Evolutionary conservation across 176 grass and related monocot species (phyloP).

Genomic region (Musa beccarii): DNA sequence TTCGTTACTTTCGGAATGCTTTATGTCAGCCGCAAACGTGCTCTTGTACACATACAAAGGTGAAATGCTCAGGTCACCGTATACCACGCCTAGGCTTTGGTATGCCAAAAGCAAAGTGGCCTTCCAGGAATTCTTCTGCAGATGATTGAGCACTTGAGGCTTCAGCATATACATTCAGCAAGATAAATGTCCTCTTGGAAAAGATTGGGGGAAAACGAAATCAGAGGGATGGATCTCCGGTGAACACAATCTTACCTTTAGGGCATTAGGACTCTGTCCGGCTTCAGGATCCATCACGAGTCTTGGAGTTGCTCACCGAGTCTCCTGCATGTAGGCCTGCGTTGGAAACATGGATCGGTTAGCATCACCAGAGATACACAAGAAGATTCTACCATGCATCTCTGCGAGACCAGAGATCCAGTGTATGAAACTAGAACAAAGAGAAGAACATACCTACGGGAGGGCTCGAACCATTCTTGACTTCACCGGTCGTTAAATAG

Average conservation of each 20-base stretch:
- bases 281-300: conserved; percentile 15
- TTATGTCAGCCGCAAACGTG: conserved; percentile 15
- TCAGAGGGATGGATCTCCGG: background rate
- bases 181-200: background rate
- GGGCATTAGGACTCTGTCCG: background rate
- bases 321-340: background rate
- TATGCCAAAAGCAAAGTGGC: conserved; percentile 13
- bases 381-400: background rate
- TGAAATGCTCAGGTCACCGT: conserved; percentile 21
- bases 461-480: too few species aligned
- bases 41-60: conserved; percentile 24
- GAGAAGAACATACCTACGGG: background rate
- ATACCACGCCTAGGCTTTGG: conserved; percentile 17
- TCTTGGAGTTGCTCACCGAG: background rate
- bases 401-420: too few species aligned
- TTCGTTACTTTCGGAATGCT: conserved; percentile 15
- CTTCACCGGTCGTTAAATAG: too few species aligned
- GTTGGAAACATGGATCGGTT: background rate
- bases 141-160: background rate
- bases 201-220: background rate
- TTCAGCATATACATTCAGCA: background rate
- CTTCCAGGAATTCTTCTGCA: conserved; percentile 15
- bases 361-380: background rate
- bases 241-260: background rate
- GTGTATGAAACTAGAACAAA: background rate